These are phyloP conservation scores for Puccinia horiana DNA, from an alignment of 1,284 basidiomycete genomes.

Conservation along the genomic window DNA sequence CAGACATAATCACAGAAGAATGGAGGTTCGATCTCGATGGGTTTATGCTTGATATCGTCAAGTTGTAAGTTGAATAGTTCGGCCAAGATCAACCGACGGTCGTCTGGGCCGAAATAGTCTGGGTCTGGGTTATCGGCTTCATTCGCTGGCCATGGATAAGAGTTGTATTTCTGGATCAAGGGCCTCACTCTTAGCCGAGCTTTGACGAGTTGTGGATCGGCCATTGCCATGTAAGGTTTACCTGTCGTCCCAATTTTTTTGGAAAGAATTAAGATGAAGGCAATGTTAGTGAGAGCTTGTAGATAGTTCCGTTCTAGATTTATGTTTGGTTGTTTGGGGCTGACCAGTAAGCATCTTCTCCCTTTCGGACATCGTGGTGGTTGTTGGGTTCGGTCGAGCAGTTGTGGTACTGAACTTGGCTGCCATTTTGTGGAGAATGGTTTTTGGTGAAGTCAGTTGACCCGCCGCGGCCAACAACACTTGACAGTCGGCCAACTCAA, in stretches of 20 bases:
- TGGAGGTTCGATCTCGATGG: slow-evolving; percentile 53
- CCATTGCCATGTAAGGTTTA: slow-evolving; percentile 20
- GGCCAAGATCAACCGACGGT: slow-evolving; percentile 49
- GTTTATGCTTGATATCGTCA: slow-evolving; percentile 49
- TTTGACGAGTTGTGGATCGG: slow-evolving; percentile 29
- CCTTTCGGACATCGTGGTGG: slow-evolving; percentile 3
- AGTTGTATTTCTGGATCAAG: slow-evolving; percentile 28
- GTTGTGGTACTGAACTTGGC: not conserved
- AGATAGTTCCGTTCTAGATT: not conserved
- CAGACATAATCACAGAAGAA: slow-evolving; percentile 52
- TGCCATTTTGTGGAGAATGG: too few relatives aligned
- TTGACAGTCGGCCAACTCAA: too few relatives aligned
- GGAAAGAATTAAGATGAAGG: too few relatives aligned
- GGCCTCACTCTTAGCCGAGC: slow-evolving; percentile 4
- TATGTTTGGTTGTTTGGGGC: not conserved
- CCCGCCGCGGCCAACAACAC: too few relatives aligned
- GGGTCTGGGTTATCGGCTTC: slow-evolving; percentile 37
- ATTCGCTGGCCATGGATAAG: slow-evolving; percentile 23
- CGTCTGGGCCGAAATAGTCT: slow-evolving; percentile 39
- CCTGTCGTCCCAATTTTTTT: too few relatives aligned
- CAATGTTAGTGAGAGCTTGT: not conserved
- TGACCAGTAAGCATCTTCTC: slow-evolving; percentile 42
- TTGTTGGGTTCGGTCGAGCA: slow-evolving; percentile 36
- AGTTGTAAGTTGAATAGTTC: slow-evolving; percentile 51
- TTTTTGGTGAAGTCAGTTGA: too few relatives aligned